These are phyloP conservation scores for Candida dubliniensis DNA, from an alignment of 1,139 yeast species.

Conservation along the genomic window DNA sequence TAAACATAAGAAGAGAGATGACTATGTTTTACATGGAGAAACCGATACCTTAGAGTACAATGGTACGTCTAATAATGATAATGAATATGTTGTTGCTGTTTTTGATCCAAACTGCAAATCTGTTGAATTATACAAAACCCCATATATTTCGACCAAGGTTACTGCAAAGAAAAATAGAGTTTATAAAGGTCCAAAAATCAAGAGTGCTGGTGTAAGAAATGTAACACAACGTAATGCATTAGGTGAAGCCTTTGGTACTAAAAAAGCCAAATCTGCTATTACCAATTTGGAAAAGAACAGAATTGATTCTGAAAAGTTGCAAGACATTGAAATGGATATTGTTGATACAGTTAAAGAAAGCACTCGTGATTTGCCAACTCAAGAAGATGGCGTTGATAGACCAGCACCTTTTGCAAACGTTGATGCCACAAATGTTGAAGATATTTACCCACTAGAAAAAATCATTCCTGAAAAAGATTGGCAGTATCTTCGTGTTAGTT, in stretches of 20 bases:
- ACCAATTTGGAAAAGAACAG: slow-evolving; percentile 76
- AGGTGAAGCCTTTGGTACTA: slow-evolving; percentile 97
- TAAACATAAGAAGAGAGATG: slow-evolving; percentile 49
- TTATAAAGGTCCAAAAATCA: slow-evolving; percentile 61
- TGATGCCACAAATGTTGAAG: slow-evolving; percentile 78
- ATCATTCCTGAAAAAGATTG: slow-evolving; percentile 72
- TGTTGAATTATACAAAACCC: slow-evolving; percentile 62
- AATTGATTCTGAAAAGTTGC: slow-evolving; percentile 80
- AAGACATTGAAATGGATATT: slow-evolving; percentile 74
- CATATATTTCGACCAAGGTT: slow-evolving; percentile 56
- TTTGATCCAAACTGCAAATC: slow-evolving; percentile 62
- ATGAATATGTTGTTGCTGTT: slow-evolving; percentile 62
- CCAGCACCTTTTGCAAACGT: slow-evolving; percentile 80
- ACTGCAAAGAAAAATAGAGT: slow-evolving; percentile 53
- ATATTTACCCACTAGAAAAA: slow-evolving; percentile 70
- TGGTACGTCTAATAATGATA: slow-evolving; percentile 54
- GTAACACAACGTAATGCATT: slow-evolving; percentile 71
- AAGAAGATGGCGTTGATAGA: slow-evolving; percentile 60
- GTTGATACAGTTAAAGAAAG: slow-evolving; percentile 74
- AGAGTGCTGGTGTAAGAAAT: slow-evolving; percentile 53
- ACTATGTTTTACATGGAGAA: slow-evolving; percentile 72
- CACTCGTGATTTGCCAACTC: slow-evolving; percentile 73
- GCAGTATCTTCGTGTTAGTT: slow-evolving; percentile 59
- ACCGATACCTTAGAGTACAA: slow-evolving; percentile 69
- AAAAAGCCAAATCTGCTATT: slow-evolving; percentile 91